Evolutionary conservation across 1,284 basidiomycete species (phyloP).

Genomic region (Abortiporus biennis): DNA sequence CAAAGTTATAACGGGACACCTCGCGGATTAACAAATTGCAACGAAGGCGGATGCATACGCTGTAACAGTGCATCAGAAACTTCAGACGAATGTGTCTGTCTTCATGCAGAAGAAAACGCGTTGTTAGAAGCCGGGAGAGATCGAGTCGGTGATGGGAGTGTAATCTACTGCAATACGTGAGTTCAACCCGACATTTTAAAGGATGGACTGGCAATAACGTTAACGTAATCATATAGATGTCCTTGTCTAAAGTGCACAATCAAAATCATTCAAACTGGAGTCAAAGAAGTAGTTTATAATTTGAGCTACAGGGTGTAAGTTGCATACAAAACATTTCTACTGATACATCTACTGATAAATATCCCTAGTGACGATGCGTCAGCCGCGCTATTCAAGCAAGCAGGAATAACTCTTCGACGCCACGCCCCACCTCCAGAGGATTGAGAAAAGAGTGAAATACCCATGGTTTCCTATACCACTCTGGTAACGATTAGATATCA

Average conservation of each 20-base stretch:
- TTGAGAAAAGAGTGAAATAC: constrained; percentile 5
- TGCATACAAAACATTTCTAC: too few relatives aligned
- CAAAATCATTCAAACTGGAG: constrained; percentile 95
- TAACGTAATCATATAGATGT: too few relatives aligned
- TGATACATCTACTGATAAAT: constrained; percentile 3
- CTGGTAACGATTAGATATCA: neutral
- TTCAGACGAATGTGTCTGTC: constrained; percentile 85
- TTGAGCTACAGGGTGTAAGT: constrained; percentile 91
- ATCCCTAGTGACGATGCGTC: constrained; percentile 70
- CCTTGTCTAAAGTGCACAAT: constrained; percentile 95
- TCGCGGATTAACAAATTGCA: constrained; percentile 82
- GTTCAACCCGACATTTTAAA: constrained; percentile 16
- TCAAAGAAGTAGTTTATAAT: constrained; percentile 93
- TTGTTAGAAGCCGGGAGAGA: constrained; percentile 89
- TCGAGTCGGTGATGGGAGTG: constrained; percentile 74
- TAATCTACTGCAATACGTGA: constrained; percentile 88
- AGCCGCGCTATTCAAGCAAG: constrained; percentile 69
- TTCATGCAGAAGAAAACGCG: constrained; percentile 99
- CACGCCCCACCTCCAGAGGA: constrained; percentile 34
- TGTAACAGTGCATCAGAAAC: constrained; percentile 68
- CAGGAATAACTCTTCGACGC: constrained; percentile 72
- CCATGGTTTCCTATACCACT: neutral
- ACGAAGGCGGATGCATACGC: constrained; percentile 79
- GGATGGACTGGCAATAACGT: neutral
- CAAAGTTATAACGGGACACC: constrained; percentile 94